Evolutionary conservation across 2,329 filamentous ascomycete genomes (phyloP).

Genomic region (Hymenotorrendiella dingleyae): DNA sequence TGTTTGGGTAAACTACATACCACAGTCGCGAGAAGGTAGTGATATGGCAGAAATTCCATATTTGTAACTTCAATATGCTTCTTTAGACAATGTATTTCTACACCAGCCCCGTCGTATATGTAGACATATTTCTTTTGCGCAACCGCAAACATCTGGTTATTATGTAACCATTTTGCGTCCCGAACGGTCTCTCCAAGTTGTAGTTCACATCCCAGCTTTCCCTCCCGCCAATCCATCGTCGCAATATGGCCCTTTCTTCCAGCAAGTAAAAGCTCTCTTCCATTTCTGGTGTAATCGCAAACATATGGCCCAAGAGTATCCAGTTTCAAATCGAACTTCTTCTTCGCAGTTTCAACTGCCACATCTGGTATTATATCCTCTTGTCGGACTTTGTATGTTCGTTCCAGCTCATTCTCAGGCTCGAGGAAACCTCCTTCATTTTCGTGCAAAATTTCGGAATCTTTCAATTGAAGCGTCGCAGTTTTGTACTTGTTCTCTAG

Average conservation of each 20-base stretch:
- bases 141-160: slow-evolving; percentile 89
- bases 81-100: slow-evolving; percentile 85
- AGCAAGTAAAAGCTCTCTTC: slow-evolving; percentile 75
- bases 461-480: slow-evolving; percentile 78
- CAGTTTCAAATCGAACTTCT: slow-evolving; percentile 84
- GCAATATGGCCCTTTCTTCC: slow-evolving; percentile 93
- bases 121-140: slow-evolving; percentile 96
- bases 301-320: slow-evolving; percentile 79
- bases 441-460: slow-evolving; percentile 91
- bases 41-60: slow-evolving; percentile 94
- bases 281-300: slow-evolving; percentile 85
- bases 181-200: slow-evolving; percentile 87
- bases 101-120: slow-evolving; percentile 87
- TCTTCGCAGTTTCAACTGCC: slow-evolving; percentile 79
- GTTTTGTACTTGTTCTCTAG: slow-evolving; percentile 80
- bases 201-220: slow-evolving; percentile 84
- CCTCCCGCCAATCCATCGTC: slow-evolving; percentile 92
- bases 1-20: slow-evolving; percentile 41
- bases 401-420: slow-evolving; percentile 79
- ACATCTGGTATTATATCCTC: slow-evolving; percentile 74
- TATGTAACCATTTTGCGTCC: slow-evolving; percentile 88
- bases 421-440: slow-evolving; percentile 82
- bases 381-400: slow-evolving; percentile 88
- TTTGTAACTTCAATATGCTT: slow-evolving; percentile 88
- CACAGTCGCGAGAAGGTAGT: slow-evolving; percentile 85